Percentiles rank a stretch among this genome's conserved stretches.
These are phyloP conservation scores for Pseudogymnoascus sp. DNA, from an alignment of 2,329 filamentous ascomycete genomes.

Conservation along the genomic window DNA sequence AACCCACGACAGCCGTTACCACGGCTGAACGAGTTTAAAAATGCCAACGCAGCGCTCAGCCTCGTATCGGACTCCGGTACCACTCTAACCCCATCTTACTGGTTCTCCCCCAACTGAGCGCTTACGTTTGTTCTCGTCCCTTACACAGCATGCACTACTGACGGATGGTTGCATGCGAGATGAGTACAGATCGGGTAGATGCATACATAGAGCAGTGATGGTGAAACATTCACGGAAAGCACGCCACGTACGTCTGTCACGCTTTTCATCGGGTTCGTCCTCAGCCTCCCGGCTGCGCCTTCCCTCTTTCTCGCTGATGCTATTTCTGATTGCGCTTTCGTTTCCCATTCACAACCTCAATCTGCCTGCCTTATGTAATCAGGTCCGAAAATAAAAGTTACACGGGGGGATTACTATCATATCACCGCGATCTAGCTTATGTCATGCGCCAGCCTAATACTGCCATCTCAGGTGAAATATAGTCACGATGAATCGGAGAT, in stretches of 20 bases:
- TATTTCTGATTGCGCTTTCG: neutral
- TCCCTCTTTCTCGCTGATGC: neutral
- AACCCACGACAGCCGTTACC: neutral
- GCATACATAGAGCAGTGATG: neutral
- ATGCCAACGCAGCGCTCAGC: neutral
- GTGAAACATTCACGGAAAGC: neutral
- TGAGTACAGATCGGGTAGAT: neutral
- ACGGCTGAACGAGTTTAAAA: neutral
- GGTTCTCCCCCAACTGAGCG: neutral
- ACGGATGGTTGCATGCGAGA: neutral
- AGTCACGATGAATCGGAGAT: neutral
- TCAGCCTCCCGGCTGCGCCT: neutral
- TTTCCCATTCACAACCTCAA: neutral
- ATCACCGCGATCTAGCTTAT: neutral
- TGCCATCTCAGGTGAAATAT: neutral
- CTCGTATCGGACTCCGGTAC: neutral
- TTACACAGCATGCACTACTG: neutral
- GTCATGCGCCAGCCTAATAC: neutral
- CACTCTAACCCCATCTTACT: neutral
- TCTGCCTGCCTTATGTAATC: neutral
- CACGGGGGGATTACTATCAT: neutral
- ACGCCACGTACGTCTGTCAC: neutral
- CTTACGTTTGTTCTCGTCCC: neutral
- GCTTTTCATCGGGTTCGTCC: neutral
- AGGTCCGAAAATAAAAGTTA: neutral